A percentile compares a stretch with the other conserved stretches of the same genome.
phyloP scores from a whole-genome alignment of 2,329 filamentous ascomycete species.

The Fusarium xyrophilum region DNA sequence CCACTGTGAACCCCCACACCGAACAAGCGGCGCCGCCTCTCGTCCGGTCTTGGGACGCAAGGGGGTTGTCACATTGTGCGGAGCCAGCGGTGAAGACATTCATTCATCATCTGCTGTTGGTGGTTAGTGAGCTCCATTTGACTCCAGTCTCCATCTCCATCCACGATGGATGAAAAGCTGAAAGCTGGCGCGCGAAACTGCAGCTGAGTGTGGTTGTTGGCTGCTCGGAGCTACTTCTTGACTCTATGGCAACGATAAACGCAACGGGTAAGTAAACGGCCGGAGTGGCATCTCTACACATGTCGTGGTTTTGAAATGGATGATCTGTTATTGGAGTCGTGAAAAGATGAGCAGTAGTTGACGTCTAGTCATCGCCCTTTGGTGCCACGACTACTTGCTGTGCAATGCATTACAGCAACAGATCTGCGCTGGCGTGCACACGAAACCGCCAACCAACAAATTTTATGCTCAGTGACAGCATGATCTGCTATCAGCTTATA shows the following conservation, averaged over 20 bases:
- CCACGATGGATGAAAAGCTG: background rate
- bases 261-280: background rate
- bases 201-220: background rate
- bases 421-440: conserved; percentile 28
- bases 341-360: conserved; percentile 14
- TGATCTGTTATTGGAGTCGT: conserved; percentile 29
- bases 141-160: background rate
- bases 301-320: background rate
- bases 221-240: conserved; percentile 5
- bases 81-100: conserved; percentile 30
- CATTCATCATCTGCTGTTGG: conserved; percentile 7
- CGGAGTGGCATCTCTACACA: background rate
- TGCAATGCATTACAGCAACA: conserved; percentile 13
- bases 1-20: conserved; percentile 1
- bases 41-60: conserved; percentile 22
- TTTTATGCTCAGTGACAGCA: conserved; percentile 11
- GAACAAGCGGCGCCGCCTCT: conserved; percentile 22
- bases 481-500: conserved; percentile 16
- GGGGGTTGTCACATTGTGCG: conserved; percentile 22
- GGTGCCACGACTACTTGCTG: conserved; percentile 25
- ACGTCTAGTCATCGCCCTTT: conserved; percentile 27
- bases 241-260: background rate
- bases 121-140: background rate
- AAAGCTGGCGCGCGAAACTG: conserved; percentile 13
- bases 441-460: conserved; percentile 23